Base-by-base conservation (phyloP, 2,329 filamentous ascomycete genomes). In the Arthrinium phaeospermum region DNA sequence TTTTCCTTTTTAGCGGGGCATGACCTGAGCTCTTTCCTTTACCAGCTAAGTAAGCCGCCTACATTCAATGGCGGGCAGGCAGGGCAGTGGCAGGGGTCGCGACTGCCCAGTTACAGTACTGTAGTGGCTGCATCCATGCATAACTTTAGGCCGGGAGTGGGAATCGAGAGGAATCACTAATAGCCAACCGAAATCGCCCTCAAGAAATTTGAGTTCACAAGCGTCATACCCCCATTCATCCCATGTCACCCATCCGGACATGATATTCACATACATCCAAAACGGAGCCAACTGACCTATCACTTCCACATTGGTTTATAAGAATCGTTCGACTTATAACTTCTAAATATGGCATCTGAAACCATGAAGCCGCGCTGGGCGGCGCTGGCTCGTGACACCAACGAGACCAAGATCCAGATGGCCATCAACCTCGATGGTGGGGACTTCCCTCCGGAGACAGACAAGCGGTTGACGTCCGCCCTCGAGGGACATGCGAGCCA, bases 321-420 rank as follows among this genome's bases (percentile, higher is more conserved):
- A 51, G 10, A 12, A 51, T 27, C 49, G 8, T 41, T 41, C 4
- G 8, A 12, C 13, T 4, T 41, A 10, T 2, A 64, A 41, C 10
- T 16, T 24, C 64, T 67, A 45, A 75, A 53, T 22, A 81, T 80
- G 79, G 78, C 75, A 44, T 80, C 79, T 27, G 75, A 78, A n/a
- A 70, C 74, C 4, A 27, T 74, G 13, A 75, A 68, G 70, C 80
- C 83, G 61, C 93, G 96, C 80, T 94, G 92, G 82, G 91, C 94
- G 69, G 90, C 92, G 71, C 86, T 98, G 78, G 91, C 93, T 75
- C 94, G 96, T 82, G 92, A 96, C 84, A 99, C 96, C 80, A 98
- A 98, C 86, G 96, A 99, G 87, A 99, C 96, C 81, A 98, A 97
- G 82, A 97, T 99, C 83, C 92, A 96, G 81, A 88, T 98, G 75